These are phyloP conservation scores for Cyphellophora attinorum DNA, from an alignment of 2,329 filamentous ascomycete genomes.

Conservation along the genomic window DNA sequence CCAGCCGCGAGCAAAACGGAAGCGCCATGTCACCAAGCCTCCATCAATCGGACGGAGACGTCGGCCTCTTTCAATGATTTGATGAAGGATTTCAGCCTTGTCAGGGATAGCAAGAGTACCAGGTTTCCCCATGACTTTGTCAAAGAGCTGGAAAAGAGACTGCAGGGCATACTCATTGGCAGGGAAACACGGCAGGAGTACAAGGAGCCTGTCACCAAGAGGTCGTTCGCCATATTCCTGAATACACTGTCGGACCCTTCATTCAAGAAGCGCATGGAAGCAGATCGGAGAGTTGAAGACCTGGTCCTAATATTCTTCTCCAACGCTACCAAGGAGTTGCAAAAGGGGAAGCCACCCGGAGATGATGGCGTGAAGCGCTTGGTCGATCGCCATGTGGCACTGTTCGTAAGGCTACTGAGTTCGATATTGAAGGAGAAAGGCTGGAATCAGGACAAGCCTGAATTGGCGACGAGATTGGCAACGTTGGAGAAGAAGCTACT, in stretches of 20 bases:
- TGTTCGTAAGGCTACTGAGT: conserved; percentile 82
- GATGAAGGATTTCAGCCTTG: conserved; percentile 72
- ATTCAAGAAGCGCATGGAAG: conserved; percentile 86
- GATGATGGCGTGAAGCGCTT: conserved; percentile 87
- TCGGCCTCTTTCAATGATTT: conserved; percentile 69
- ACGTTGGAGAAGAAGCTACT: conserved; percentile 89
- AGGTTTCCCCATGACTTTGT: conserved; percentile 64
- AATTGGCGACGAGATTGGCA: conserved; percentile 67
- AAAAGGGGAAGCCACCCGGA: conserved; percentile 62
- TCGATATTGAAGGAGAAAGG: conserved; percentile 73
- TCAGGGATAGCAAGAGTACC: conserved; percentile 59
- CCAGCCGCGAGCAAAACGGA: conserved; percentile 78
- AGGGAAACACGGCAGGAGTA: conserved; percentile 79
- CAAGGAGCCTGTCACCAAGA: conserved; percentile 80
- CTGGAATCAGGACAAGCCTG: conserved; percentile 73
- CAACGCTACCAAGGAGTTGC: conserved; percentile 80
- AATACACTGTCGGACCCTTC: conserved; percentile 82
- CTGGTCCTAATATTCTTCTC: conserved; percentile 94
- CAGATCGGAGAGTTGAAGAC: conserved; percentile 86
- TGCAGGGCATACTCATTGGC: conserved; percentile 71
- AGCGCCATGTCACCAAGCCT: conserved; percentile 68
- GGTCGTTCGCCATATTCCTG: conserved; percentile 89
- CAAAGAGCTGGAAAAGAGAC: conserved; percentile 62
- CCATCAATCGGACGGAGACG: conserved; percentile 46
- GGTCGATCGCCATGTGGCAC: conserved; percentile 85